Base-by-base conservation (phyloP, 108 stramenopile species). In the Discostella pseudostelligera region DNA sequence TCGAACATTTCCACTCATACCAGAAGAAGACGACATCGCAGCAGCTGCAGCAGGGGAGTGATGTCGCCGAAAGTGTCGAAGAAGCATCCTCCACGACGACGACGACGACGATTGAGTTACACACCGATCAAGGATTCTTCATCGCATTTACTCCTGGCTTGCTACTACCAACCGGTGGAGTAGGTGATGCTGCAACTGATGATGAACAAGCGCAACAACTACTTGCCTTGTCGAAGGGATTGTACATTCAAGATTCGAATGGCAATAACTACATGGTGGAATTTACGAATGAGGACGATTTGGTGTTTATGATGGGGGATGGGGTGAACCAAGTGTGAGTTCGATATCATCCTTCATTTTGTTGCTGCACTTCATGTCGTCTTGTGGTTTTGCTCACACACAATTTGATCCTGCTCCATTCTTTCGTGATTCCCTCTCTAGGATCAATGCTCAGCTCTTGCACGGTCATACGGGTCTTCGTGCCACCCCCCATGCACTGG, bases 1-100 rank as follows among this genome's bases (percentile, higher is more conserved):
- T 94, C 51, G 93, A 94, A 45, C 93, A 94, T 58, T 92, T 91
- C 59, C 93, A 94, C 72, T 80, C 80, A 9, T 94, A 91, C 67
- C 65, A 81, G 21, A 70, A 79, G 58, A 9, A 24, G 1, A 28
- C 21, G 24, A 11, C 14, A 10, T 3, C 8, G 46, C 44, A 26
- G 50, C 25, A 21, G 7, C 42, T 14, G 21, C 22, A 32, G 32
- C 32, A 32, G n/a, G n/a, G n/a, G n/a, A n/a, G n/a, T 32, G 32
- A 32, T 32, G 32, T 32, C 32, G 32, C 32, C 5, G 32, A 5
- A 32, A 32, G 32, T 4, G 32, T 5, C 5, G 32, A 32, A 3
- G 32, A 32, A 20, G 11, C 24, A 24, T 12, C 5, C 3, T 4
- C 3, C 3, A 22, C 55, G 8, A 22, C 55, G 5, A 22, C 55